phyloP scores from a whole-genome alignment of 345 rosid genomes.

The Limnanthes douglasii region DNA sequence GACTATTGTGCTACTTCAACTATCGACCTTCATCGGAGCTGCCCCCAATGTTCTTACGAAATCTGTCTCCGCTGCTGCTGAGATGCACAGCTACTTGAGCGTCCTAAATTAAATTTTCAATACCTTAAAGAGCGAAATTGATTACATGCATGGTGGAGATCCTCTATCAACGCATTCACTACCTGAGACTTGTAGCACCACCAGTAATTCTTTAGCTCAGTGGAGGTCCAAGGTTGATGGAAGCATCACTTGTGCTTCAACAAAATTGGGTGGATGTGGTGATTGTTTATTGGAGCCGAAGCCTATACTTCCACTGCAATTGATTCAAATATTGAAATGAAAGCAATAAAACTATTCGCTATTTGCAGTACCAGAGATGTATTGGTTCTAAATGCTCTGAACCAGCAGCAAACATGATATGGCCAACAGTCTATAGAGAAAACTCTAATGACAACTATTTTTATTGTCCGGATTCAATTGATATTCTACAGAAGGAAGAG shows the following conservation, averaged over 20 bases:
- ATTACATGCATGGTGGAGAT: conserved; percentile 54
- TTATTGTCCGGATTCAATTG: conserved; percentile 25
- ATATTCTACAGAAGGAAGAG: conserved; percentile 12
- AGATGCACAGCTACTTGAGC: conserved; percentile 17
- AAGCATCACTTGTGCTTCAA: conserved; percentile 36
- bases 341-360: conserved; percentile 14
- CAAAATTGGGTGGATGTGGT: conserved; percentile 48
- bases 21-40: conserved; percentile 48
- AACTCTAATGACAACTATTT: conserved; percentile 31
- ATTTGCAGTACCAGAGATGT: conserved; percentile 6
- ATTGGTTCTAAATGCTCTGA: conserved; percentile 4
- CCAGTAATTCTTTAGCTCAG: conserved; percentile 4
- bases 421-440: conserved; percentile 30
- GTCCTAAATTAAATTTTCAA: conserved; percentile 20
- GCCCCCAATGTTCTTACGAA: conserved; percentile 43
- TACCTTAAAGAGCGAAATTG: conserved; percentile 25
- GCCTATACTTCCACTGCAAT: conserved; percentile 25
- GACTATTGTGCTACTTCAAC: conserved; percentile 67
- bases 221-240: conserved; percentile 34
- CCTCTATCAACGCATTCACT: conserved; percentile 8
- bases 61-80: conserved; percentile 53
- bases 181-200: conserved; percentile 8
- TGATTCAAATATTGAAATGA: conserved; percentile 26
- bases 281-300: conserved; percentile 34
- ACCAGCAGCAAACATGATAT: conserved; percentile 3